Percentiles rank a stretch among this genome's conserved stretches.
phyloP scores from a whole-genome alignment of 1,284 basidiomycete species.

The Cryptococcus sp. region DNA sequence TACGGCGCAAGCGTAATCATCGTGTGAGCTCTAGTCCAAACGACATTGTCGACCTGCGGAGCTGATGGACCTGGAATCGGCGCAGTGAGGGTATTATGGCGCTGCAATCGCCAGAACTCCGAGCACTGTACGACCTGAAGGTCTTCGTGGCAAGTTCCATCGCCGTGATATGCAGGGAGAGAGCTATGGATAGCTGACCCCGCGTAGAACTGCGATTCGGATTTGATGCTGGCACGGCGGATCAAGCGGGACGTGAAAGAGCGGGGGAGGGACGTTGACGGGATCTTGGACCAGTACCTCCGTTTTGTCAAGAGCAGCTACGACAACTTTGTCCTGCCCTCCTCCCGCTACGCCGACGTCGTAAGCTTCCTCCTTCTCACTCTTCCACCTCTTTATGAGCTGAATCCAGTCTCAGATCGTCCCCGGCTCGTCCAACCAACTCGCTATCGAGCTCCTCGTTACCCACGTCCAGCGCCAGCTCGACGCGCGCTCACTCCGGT shows the following conservation, averaged over 20 bases:
- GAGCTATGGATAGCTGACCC: not conserved
- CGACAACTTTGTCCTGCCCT: conserved; percentile 92
- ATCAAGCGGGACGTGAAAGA: conserved; percentile 85
- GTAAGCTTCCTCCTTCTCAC: conserved; percentile 52
- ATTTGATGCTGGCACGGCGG: conserved; percentile 92
- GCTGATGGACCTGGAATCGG: conserved; percentile 3
- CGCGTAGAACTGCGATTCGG: conserved; percentile 70
- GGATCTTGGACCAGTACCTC: conserved; percentile 83
- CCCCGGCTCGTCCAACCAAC: conserved; percentile 74
- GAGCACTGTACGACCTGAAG: conserved; percentile 88
- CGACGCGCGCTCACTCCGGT: conserved; percentile 66
- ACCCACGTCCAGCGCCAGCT: conserved; percentile 86
- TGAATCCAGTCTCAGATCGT: conserved; percentile 65
- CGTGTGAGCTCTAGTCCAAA: conserved; percentile 51
- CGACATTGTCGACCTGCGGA: conserved; percentile 44
- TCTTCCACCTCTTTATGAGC: not conserved
- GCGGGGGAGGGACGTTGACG: conserved; percentile 77
- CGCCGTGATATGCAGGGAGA: not conserved
- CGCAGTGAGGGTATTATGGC: conserved; percentile 81
- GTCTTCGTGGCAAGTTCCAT: conserved; percentile 51
- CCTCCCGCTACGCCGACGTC: conserved; percentile 80
- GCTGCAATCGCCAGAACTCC: conserved; percentile 71
- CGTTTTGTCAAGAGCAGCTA: conserved; percentile 90
- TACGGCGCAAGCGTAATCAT: conserved; percentile 97
- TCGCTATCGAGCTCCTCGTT: conserved; percentile 86